phyloP scores from a whole-genome alignment of 2,329 filamentous ascomycete genomes.

The Ophiostoma novo-ulmi region DNA sequence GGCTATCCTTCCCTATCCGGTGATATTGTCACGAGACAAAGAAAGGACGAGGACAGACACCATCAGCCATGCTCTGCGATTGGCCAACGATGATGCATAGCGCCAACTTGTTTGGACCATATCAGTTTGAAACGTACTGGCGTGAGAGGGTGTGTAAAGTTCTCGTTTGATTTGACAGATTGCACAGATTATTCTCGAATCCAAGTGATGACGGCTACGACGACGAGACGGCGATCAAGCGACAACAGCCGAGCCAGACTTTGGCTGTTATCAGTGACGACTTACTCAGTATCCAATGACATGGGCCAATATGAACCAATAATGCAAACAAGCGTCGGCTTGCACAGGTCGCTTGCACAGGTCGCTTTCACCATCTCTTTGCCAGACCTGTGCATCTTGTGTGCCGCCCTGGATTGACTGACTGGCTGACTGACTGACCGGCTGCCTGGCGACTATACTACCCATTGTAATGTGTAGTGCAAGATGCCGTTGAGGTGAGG shows the following conservation, averaged over 20 bases:
- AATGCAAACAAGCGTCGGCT: neutral
- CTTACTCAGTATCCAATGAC: neutral
- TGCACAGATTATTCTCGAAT: no score
- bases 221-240: neutral
- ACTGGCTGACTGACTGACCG: neutral
- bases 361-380: neutral
- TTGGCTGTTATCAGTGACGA: neutral
- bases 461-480: neutral
- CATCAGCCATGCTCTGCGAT: neutral
- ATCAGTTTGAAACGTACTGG: neutral
- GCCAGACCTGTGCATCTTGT: neutral
- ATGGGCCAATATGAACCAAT: neutral
- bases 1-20: slow-evolving; percentile 1
- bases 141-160: neutral
- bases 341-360: neutral
- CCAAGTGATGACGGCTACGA: neutral
- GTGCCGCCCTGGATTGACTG: neutral
- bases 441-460: neutral
- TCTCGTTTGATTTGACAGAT: no score
- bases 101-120: neutral
- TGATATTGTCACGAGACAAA: neutral
- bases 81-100: neutral
- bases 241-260: neutral
- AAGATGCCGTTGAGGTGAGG: neutral
- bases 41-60: neutral